Conservation (phyloP, 129 eudicot species). For the Lactuca saligna region DNA sequence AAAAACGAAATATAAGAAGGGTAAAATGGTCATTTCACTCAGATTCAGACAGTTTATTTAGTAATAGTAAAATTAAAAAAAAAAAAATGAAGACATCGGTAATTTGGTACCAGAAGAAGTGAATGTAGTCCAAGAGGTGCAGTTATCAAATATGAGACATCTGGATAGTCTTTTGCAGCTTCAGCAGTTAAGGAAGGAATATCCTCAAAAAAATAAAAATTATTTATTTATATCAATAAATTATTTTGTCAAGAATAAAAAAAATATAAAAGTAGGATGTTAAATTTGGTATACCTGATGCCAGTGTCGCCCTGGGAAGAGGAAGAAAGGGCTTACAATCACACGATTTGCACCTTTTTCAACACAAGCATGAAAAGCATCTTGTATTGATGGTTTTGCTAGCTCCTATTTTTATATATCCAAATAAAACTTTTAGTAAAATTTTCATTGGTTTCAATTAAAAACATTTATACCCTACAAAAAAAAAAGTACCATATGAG, state of each 20-base stretch:
- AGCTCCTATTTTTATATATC: constrained; percentile 52
- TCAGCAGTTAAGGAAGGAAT: constrained; percentile 88
- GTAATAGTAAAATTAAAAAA: background rate
- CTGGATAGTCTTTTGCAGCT: constrained; percentile 91
- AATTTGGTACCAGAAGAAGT: constrained; percentile 80
- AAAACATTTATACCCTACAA: background rate
- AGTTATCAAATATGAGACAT: constrained; percentile 65
- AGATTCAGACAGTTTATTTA: background rate
- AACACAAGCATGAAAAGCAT: constrained; percentile 76
- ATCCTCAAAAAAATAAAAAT: constrained; percentile 48
- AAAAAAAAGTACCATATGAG: constrained; percentile 71
- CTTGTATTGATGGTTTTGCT: constrained; percentile 81
- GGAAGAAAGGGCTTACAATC: constrained; percentile 90
- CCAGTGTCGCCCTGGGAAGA: constrained; percentile 97
- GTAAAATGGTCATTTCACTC: no score
- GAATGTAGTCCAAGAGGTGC: constrained; percentile 92
- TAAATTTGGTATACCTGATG: constrained; percentile 60
- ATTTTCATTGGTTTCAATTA: constrained; percentile 8
- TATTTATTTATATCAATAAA: background rate
- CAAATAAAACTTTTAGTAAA: constrained; percentile 2
- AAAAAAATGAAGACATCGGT: constrained; percentile 13
- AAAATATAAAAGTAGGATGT: background rate
- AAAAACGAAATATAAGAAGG: background rate
- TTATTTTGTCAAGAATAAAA: no score
- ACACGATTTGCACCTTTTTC: constrained; percentile 84